Conservation (phyloP, 108 stramenopile genomes). For the Schizochytrium sp. region DNA sequence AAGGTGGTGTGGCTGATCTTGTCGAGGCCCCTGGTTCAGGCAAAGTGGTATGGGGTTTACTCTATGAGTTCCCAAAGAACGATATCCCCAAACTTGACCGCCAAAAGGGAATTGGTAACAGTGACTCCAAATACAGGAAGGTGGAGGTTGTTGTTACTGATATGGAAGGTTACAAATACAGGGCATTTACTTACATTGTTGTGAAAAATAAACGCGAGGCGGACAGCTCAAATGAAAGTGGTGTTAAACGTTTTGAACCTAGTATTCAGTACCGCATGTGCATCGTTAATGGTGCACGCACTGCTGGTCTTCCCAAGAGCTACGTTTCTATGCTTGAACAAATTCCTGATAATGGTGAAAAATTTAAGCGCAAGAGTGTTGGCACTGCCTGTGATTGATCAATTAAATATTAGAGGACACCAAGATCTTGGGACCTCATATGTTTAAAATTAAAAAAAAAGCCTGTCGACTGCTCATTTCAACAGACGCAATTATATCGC, state of each 20-base stretch:
- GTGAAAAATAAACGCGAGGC: neutral
- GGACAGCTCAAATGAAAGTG: neutral
- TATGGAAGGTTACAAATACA: neutral
- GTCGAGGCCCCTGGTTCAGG: neutral
- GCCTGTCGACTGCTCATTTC: no score
- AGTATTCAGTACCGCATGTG: slow-evolving; percentile 39
- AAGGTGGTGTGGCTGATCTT: slow-evolving; percentile 39
- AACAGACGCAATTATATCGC: no score
- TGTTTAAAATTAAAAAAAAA: no score
- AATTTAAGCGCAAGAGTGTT: slow-evolving; percentile 35
- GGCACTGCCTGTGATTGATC: slow-evolving; percentile 12
- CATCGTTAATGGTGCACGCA: slow-evolving; percentile 45
- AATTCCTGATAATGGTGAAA: neutral
- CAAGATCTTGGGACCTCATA: no score
- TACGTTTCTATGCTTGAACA: neutral
- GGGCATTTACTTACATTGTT: slow-evolving; percentile 41
- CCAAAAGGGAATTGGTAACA: slow-evolving; percentile 23
- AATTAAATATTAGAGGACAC: no score
- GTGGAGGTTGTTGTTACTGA: neutral
- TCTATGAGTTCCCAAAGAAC: slow-evolving; percentile 19
- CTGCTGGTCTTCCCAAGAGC: neutral
- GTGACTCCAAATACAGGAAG: slow-evolving; percentile 7
- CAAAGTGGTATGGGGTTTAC: slow-evolving; percentile 4
- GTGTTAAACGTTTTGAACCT: neutral
- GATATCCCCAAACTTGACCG: slow-evolving; percentile 16